A percentile compares a stretch with the other conserved stretches of the same genome.
phyloP scores from a whole-genome alignment of 1,284 basidiomycete species.

The Malassezia equina region DNA sequence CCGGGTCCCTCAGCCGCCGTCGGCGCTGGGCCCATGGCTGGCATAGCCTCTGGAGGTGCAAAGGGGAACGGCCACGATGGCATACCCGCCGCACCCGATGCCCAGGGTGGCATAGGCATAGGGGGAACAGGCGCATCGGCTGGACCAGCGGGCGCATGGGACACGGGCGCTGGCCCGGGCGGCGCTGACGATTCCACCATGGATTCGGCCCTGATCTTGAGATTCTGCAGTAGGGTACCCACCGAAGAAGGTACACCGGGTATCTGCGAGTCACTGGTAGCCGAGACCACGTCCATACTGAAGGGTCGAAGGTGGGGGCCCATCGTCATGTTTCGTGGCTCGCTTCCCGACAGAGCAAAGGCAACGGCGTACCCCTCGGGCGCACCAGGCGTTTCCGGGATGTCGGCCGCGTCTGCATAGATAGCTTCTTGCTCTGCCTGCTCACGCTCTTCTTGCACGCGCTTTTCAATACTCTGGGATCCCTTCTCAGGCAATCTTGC shows the following conservation, averaged over 20 bases:
- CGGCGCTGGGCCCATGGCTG: background rate
- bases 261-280: background rate
- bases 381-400: conserved; percentile 9
- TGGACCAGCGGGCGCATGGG: background rate
- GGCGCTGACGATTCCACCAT: background rate
- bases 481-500: conserved; percentile 1
- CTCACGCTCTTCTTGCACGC: conserved; percentile 14
- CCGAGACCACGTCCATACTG: background rate
- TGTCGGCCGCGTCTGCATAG: conserved; percentile 1
- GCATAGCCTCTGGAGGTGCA: conserved; percentile 5
- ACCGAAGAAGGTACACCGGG: conserved; percentile 2
- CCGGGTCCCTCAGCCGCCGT: background rate
- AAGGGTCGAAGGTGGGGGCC: conserved; percentile 3
- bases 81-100: background rate
- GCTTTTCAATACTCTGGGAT: conserved; percentile 5
- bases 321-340: conserved; percentile 4
- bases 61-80: conserved; percentile 13
- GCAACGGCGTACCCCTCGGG: conserved; percentile 8
- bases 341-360: background rate
- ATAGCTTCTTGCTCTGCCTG: background rate
- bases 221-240: conserved; percentile 1
- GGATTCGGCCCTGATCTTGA: background rate
- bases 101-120: conserved; percentile 10
- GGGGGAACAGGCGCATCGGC: conserved; percentile 1
- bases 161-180: background rate